Evolutionary conservation across 2,329 filamentous ascomycete species (phyloP).

Genomic region (Myriosclerotinia duriaeana): DNA sequence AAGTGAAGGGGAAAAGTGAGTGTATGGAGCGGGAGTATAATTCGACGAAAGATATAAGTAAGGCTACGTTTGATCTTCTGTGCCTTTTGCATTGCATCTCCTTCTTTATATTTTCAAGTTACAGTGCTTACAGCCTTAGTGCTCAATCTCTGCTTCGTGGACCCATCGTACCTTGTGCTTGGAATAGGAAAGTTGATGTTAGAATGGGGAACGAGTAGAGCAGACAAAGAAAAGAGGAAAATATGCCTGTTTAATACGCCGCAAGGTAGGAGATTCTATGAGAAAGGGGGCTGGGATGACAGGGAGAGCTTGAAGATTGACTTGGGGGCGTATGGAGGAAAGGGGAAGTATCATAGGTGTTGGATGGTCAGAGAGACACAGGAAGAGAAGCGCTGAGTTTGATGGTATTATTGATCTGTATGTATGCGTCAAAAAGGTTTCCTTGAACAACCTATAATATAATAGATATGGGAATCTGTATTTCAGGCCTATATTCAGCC

Average conservation of each 20-base stretch:
- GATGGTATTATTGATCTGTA: not conserved
- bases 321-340: conserved; percentile 29
- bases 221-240: conserved; percentile 24
- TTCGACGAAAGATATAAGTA: not conserved
- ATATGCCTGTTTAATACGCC: conserved; percentile 33
- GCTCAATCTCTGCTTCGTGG: conserved; percentile 30
- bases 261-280: conserved; percentile 29
- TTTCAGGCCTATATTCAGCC: not conserved
- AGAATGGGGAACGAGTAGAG: conserved; percentile 25
- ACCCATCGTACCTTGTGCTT: conserved; percentile 28
- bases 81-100: accelerated
- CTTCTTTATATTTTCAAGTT: too few species aligned
- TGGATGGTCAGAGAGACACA: conserved; percentile 29
- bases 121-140: conserved; percentile 9
- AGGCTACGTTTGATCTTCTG: not conserved
- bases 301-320: conserved; percentile 31
- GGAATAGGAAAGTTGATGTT: conserved; percentile 30
- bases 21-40: conserved; percentile 6
- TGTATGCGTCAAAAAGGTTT: too few species aligned
- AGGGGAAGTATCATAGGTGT: conserved; percentile 27
- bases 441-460: too few species aligned
- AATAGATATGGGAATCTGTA: not conserved
- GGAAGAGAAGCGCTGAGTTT: not conserved
- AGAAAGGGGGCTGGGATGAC: conserved; percentile 37
- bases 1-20: not conserved